Percentiles rank a stretch among this genome's conserved stretches.
Conservation (phyloP, 202 grass and related monocot genomes). For the Digitaria exilis region DNA sequence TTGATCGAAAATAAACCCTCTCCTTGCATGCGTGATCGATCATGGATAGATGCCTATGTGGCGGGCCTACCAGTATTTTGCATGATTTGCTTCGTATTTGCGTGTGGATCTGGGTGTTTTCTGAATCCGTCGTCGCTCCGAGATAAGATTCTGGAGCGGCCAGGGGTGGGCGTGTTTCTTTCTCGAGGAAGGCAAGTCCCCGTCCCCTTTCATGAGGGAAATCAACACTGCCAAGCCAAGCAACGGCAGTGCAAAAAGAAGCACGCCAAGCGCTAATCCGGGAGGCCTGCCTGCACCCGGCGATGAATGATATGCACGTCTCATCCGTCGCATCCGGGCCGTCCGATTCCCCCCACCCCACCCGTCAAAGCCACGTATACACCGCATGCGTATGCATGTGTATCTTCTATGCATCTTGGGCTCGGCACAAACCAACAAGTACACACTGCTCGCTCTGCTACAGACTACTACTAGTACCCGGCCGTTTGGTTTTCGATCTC, state of each 20-base stretch:
- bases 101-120: slow-evolving; percentile 53
- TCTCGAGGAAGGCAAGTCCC: slow-evolving; percentile 52
- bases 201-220: slow-evolving; percentile 53
- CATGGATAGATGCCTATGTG: neutral
- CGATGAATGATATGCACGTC: slow-evolving; percentile 52
- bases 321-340: slow-evolving; percentile 34
- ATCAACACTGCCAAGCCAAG: slow-evolving; percentile 66
- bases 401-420: slow-evolving; percentile 27
- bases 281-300: slow-evolving; percentile 38
- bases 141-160: slow-evolving; percentile 20
- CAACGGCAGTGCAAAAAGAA: slow-evolving; percentile 61
- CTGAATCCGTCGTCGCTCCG: slow-evolving; percentile 10
- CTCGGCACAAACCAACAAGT: slow-evolving; percentile 29
- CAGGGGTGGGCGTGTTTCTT: slow-evolving; percentile 38
- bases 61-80: neutral
- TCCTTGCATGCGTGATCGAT: slow-evolving; percentile 24
- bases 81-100: slow-evolving; percentile 5
- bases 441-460: too few relatives aligned
- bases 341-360: neutral
- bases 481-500: slow-evolving; percentile 38
- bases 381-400: neutral
- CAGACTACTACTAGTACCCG: neutral
- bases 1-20: slow-evolving; percentile 1
- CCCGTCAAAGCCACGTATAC: slow-evolving; percentile 31
- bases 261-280: slow-evolving; percentile 62